Conservation (phyloP, 2,329 filamentous ascomycete genomes). For the Chrysoporthe austroafricana region DNA sequence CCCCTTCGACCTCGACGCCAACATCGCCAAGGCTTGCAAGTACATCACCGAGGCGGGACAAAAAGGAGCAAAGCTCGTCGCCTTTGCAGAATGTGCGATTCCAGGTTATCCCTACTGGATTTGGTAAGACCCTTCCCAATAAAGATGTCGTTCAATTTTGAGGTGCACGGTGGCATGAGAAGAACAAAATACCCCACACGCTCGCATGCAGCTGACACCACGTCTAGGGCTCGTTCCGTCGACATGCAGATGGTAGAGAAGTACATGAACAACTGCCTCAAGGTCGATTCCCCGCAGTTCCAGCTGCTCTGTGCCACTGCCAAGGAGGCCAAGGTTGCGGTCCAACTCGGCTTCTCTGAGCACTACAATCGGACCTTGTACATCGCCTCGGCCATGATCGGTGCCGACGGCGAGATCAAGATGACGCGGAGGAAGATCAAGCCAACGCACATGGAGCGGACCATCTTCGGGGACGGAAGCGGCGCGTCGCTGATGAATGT, state of each 20-base stretch:
- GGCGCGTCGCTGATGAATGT: slow-evolving; percentile 54
- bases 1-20: slow-evolving; percentile 61
- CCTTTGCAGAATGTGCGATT: slow-evolving; percentile 59
- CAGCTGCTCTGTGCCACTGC: slow-evolving; percentile 45
- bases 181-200: slow-evolving; percentile 34
- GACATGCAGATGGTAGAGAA: slow-evolving; percentile 36
- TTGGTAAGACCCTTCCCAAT: slow-evolving; percentile 17
- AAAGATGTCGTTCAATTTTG: neutral
- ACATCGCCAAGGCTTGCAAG: slow-evolving; percentile 59
- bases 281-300: slow-evolving; percentile 49
- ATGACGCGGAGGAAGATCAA: slow-evolving; percentile 54
- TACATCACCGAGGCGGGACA: slow-evolving; percentile 60
- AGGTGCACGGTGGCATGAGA: neutral
- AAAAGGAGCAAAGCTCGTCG: slow-evolving; percentile 57
- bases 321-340: slow-evolving; percentile 47
- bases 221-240: slow-evolving; percentile 15
- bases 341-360: slow-evolving; percentile 55
- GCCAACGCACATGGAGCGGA: slow-evolving; percentile 56
- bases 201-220: slow-evolving; percentile 35
- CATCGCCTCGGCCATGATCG: slow-evolving; percentile 51
- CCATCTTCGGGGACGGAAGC: slow-evolving; percentile 50
- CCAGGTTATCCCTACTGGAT: slow-evolving; percentile 57
- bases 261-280: slow-evolving; percentile 48
- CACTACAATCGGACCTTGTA: slow-evolving; percentile 50
- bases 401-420: slow-evolving; percentile 43